Percentiles rank a stretch among this genome's conserved stretches.
Conservation (phyloP, 2,329 filamentous ascomycete species). For the Periconia digitata region DNA sequence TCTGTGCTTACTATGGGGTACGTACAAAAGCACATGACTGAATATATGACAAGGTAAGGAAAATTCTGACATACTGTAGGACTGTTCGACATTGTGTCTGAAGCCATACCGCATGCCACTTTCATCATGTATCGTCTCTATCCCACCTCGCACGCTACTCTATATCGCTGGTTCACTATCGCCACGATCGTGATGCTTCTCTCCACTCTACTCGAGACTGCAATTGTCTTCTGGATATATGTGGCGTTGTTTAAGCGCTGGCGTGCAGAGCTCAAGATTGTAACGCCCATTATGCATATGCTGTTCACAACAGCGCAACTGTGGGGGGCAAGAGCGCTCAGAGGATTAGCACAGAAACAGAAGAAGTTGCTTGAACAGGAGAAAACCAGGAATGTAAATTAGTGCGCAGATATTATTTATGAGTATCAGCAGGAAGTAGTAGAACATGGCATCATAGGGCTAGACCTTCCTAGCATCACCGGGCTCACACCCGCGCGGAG, state of each 20-base stretch:
- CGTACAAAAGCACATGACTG: not conserved
- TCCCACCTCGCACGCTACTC: not conserved
- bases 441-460: not conserved
- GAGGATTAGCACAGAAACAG: not conserved
- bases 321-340: conserved; percentile 1
- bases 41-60: not conserved
- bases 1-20: conserved; percentile 4
- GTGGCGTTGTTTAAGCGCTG: conserved; percentile 1
- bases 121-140: conserved; percentile 5
- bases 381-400: not conserved
- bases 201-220: conserved; percentile 1
- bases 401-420: not conserved
- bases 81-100: conserved; percentile 6
- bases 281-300: not conserved
- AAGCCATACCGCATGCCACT: conserved; percentile 2
- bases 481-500: too few relatives aligned
- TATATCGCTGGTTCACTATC: not conserved
- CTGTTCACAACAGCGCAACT: conserved; percentile 1
- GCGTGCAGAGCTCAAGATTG: not conserved
- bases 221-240: conserved; percentile 1
- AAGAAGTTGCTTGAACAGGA: not conserved
- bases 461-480: too few relatives aligned
- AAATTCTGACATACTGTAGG: not conserved
- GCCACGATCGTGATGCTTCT: not conserved
- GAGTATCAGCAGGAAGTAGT: not conserved